Evolutionary conservation across 2,329 filamentous ascomycete species (phyloP), one percentile per base, ranked within the genome.

Genomic region (Fusarium nygamai): DNA sequence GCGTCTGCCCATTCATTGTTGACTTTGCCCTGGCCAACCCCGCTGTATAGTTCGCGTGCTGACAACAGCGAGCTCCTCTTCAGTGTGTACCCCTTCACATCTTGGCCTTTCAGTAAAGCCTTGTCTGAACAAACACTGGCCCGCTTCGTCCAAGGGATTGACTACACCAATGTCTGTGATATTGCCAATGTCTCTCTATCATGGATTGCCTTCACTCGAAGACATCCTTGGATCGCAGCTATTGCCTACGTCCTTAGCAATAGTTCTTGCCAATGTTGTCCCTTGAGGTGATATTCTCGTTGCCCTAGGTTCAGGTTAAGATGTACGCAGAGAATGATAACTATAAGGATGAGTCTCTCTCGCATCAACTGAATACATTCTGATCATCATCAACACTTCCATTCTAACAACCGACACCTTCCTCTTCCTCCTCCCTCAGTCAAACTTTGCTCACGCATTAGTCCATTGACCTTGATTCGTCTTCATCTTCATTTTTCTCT

Each of bases 301-400:
- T 29, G 17, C 50, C 71, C 53, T 48, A 38, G 17, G 17, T 33
- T 63, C 24, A 44, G 46, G 41, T 46, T 27, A 41, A 46, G 34
- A 22, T 39, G 50, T 14, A 20, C 43, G 22, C 3, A 34, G 16
- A 61, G 48, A 54, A 11, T 22, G 8, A 54, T 5, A 43, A 34
- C 36, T 78, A 78, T 78, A 78, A 78, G 56, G 58, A 68, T 64
- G 47, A 33, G 27, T n/a, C 16, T 48, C 4, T 29, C 5, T 31
- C 59, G n/a, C 48, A 50, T 27, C 41, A 38, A 29, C 29, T 47
- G 19, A 39, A n/a, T 38, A 33, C 33, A 8, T 48, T 63, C 39
- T 64, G 61, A 50, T 63, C 60, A 63, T 59, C 64, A 60, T 70
- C 59, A 54, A 44, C 58, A 67, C 29, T 69, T 22, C 59, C 56